A percentile compares a stretch with the other conserved stretches of the same genome.
Conservation (phyloP, 2,329 filamentous ascomycete genomes). For the Hymenoscyphus linearis region DNA sequence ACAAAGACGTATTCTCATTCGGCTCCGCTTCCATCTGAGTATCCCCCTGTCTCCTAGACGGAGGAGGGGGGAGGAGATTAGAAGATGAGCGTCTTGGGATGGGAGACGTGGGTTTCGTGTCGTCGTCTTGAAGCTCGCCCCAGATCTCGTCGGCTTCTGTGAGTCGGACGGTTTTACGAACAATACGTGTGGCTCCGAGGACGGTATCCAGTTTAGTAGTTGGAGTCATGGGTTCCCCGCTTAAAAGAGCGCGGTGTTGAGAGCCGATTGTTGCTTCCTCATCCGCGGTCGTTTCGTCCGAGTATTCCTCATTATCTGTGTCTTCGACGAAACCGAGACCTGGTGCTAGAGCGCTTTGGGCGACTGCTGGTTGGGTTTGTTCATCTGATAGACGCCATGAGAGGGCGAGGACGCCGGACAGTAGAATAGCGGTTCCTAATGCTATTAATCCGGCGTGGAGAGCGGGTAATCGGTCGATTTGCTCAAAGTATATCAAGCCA, state of each 20-base stretch:
- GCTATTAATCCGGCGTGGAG: conserved; percentile 77
- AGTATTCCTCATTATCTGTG: conserved; percentile 49
- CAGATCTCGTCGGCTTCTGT: conserved; percentile 76
- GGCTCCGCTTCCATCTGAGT: conserved; percentile 9
- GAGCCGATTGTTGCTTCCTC: conserved; percentile 30
- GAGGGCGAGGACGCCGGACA: conserved; percentile 82
- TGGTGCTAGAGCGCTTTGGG: conserved; percentile 69
- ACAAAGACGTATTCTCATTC: conserved; percentile 25
- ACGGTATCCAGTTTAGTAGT: conserved; percentile 30
- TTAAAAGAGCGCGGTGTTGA: conserved; percentile 28
- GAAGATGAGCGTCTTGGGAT: conserved; percentile 17
- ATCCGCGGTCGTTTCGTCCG: conserved; percentile 43
- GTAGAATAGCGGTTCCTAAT: conserved; percentile 77
- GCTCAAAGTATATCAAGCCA: conserved; percentile 93
- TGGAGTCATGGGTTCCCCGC: conserved; percentile 27
- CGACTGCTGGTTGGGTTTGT: conserved; percentile 54
- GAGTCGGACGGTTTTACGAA: conserved; percentile 27
- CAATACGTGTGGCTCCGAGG: conserved; percentile 25
- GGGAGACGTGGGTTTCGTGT: conserved; percentile 33
- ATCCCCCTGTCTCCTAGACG: conserved; percentile 3
- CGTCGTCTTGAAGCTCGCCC: conserved; percentile 78
- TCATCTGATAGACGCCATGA: conserved; percentile 90
- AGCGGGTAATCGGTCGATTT: conserved; percentile 71
- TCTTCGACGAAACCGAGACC: conserved; percentile 78
- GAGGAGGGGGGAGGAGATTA: conserved; percentile 6